These are phyloP conservation scores for Pleurozium schreberi DNA, from an alignment of 225 moss, liverwort and hornwort genomes.

Conservation along the genomic window DNA sequence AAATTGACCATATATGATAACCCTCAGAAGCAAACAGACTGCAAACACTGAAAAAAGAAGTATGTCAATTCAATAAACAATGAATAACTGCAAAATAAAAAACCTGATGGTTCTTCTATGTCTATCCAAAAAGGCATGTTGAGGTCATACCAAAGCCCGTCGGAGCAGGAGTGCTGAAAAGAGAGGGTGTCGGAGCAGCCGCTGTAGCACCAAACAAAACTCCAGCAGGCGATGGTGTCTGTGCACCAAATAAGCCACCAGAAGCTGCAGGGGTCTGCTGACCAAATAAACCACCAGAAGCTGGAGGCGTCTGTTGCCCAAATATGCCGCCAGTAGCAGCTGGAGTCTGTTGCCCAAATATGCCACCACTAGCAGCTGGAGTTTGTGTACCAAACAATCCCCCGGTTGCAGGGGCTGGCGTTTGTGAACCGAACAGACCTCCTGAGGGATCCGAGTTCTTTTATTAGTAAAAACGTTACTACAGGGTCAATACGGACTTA, in stretches of 20 bases:
- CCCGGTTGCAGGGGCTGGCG: slow-evolving; percentile 14
- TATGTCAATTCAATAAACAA: background rate
- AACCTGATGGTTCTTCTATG: background rate
- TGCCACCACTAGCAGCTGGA: slow-evolving; percentile 20
- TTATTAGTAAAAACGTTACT: background rate
- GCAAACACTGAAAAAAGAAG: background rate
- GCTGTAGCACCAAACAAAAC: slow-evolving; percentile 22
- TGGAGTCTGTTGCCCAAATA: slow-evolving; percentile 33
- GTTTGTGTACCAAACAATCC: slow-evolving; percentile 51
- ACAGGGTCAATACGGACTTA: background rate
- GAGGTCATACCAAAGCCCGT: slow-evolving; percentile 33
- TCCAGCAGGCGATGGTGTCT: slow-evolving; percentile 25
- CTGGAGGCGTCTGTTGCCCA: slow-evolving; percentile 22
- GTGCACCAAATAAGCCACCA: slow-evolving; percentile 26
- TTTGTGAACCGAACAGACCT: slow-evolving; percentile 28
- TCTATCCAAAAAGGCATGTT: background rate
- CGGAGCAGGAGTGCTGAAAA: slow-evolving; percentile 31
- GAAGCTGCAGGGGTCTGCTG: slow-evolving; percentile 24
- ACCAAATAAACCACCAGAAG: slow-evolving; percentile 34
- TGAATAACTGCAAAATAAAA: background rate
- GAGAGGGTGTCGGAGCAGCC: slow-evolving; percentile 29
- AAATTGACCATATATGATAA: background rate
- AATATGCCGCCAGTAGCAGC: slow-evolving; percentile 25
- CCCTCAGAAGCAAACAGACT: background rate
- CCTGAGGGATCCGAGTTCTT: background rate